Conservation (phyloP, 345 rosid genomes). For the Anacardium occidentale region DNA sequence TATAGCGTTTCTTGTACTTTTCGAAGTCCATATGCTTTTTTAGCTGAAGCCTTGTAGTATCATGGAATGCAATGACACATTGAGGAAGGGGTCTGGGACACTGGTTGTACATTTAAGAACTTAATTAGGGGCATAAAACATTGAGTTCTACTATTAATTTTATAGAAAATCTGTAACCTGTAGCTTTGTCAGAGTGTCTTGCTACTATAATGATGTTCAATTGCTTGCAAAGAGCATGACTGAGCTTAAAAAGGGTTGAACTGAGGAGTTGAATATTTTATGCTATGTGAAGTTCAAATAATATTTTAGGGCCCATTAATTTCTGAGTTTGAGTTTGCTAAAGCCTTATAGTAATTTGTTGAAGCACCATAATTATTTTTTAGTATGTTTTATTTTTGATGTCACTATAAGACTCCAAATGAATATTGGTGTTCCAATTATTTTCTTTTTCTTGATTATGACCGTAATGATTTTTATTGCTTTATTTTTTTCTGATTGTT, state of each 20-base stretch:
- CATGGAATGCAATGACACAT: not conserved
- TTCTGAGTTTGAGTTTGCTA: not conserved
- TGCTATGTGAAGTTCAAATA: not conserved
- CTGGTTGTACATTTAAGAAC: not conserved
- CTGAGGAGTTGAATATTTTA: not conserved
- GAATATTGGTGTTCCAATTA: not conserved
- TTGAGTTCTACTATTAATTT: not conserved
- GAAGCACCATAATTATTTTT: not conserved
- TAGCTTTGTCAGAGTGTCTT: not conserved
- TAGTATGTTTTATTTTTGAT: not conserved
- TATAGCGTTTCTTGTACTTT: not conserved
- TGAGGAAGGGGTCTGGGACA: not conserved
- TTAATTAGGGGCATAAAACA: not conserved
- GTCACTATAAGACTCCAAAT: not conserved
- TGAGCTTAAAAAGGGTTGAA: not conserved
- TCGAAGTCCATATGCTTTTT: not conserved
- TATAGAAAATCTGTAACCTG: not conserved
- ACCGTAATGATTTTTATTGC: not conserved
- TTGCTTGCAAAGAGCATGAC: not conserved
- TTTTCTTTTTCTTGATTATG: not conserved
- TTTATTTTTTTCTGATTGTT: slow-evolving; percentile 18
- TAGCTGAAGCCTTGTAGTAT: not conserved
- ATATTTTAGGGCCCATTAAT: not conserved
- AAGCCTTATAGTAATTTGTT: not conserved
- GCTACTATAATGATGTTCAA: not conserved